Evolutionary conservation across 768 basidiomycete genomes (phyloP).

Genomic region (Rhizopogon roseolus): DNA sequence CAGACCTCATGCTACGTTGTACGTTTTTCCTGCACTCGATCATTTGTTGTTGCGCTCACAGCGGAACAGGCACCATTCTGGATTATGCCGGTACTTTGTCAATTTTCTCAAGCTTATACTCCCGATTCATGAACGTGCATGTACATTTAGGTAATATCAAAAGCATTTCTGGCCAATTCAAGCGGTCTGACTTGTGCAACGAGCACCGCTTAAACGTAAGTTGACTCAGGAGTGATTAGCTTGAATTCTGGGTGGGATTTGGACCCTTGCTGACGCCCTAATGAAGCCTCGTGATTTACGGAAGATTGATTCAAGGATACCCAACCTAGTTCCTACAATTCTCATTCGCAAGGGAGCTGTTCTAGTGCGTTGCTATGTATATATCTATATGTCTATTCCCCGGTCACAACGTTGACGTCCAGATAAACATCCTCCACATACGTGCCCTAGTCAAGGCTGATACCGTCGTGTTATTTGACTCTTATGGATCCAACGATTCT

Average conservation of each 20-base stretch:
- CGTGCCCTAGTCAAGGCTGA: conserved; percentile 93
- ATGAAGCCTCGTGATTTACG: conserved; percentile 88
- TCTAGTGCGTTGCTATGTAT: conserved; percentile 49
- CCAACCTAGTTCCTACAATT: conserved; percentile 93
- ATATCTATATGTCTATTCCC: conserved; percentile 1
- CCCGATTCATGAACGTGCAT: conserved; percentile 22
- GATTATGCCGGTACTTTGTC: conserved; percentile 67
- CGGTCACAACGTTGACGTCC: conserved; percentile 5
- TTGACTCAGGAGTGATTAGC: conserved; percentile 11
- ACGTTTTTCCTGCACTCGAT: conserved; percentile 30
- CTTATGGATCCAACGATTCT: conserved; percentile 84
- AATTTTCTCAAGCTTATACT: conserved; percentile 4
- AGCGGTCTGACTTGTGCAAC: conserved; percentile 81
- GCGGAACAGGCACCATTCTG: conserved; percentile 71
- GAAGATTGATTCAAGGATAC: conserved; percentile 92
- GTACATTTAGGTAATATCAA: conserved; percentile 66
- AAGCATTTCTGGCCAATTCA: conserved; percentile 86
- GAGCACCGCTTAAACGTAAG: conserved; percentile 90
- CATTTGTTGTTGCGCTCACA: conserved; percentile 7
- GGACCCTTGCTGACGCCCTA: conserved; percentile 18
- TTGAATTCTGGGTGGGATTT: conserved; percentile 11
- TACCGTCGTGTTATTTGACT: conserved; percentile 87
- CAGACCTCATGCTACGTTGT: conserved; percentile 91
- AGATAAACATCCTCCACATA: conserved; percentile 94
- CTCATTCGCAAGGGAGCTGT: conserved; percentile 85